Conservation (phyloP, 1,139 yeast species). For the Taphrina confusa region DNA sequence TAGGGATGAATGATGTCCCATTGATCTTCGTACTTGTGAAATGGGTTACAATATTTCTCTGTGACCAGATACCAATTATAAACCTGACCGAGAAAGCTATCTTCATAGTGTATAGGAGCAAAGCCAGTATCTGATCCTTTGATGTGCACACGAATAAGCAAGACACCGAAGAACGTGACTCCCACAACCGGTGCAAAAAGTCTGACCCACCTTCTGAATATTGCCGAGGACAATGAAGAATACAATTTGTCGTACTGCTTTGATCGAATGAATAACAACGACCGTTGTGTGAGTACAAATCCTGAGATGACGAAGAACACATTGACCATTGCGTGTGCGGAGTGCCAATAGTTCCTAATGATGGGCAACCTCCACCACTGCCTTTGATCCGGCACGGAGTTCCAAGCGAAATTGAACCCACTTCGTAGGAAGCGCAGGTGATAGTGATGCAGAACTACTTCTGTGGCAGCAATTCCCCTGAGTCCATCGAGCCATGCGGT, state of each 20-base stretch:
- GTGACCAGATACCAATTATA: conserved; percentile 12
- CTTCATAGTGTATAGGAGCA: background rate
- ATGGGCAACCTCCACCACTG: conserved; percentile 32
- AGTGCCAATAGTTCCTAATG: conserved; percentile 22
- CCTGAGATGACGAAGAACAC: conserved; percentile 31
- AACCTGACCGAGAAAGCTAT: conserved; percentile 1
- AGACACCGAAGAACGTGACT: conserved; percentile 18
- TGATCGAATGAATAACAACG: conserved; percentile 10
- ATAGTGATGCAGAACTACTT: conserved; percentile 30
- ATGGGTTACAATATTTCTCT: conserved; percentile 16
- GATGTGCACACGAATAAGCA: background rate
- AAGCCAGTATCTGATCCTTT: background rate
- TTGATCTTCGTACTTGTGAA: conserved; percentile 7
- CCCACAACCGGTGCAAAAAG: conserved; percentile 5
- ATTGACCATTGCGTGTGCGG: conserved; percentile 33
- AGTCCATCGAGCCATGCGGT: conserved; percentile 33
- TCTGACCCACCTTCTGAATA: conserved; percentile 16
- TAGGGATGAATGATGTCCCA: conserved; percentile 20
- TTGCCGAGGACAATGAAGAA: conserved; percentile 20
- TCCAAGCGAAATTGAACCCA: conserved; percentile 10
- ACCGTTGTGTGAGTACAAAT: conserved; percentile 24
- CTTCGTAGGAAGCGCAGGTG: conserved; percentile 18
- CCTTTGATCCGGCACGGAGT: conserved; percentile 1
- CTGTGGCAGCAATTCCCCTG: conserved; percentile 22
- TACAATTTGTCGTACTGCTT: conserved; percentile 17